Evolutionary conservation across 768 basidiomycete species (phyloP), one percentile per base, ranked within the genome.

Genomic region (Podaxis sp.): DNA sequence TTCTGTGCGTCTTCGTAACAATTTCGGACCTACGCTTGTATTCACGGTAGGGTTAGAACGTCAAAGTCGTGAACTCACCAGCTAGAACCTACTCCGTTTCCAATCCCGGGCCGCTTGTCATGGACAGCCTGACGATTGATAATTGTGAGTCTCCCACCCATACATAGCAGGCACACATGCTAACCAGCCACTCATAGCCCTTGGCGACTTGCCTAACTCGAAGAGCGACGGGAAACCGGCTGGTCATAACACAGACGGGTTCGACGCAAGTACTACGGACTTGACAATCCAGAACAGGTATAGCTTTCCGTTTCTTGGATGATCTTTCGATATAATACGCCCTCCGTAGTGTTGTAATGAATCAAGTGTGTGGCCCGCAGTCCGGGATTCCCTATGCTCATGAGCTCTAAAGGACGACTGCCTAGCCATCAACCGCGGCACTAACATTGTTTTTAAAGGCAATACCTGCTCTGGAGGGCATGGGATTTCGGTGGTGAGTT

Each of bases 391-490:
- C 27, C 48, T 55, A 27, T 61, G 21, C 50, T 55, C 27, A 55
- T 14, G 27, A 36, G 35, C 21, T n/a, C 27, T 18, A 18, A 37
- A 72, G 79, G 85, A 89, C 61, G 87, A 89, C 65, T 89, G 86
- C 67, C 71, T 89, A 25, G 84, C 88, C 18, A 77, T 79, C 55
- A 77, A 77, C 61, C 71, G 68, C 55, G 78, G 77, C 3, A 61
- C 72, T 5, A 80, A 79, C 62, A 81, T 83, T 48, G 40, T 72
- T 25, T 77, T 88, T 72, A 71, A 72, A 57, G 67, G 79, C 25
- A 86, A 87, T 68, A 73, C 72, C 23, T 89, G 88, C 71, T 70
- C 72, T 2, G 76, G 77, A 27, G 87, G 88, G 2, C 88, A 90
- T 52, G 87, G 88, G 28, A 82, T 87, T 62, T 86, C 84, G 3